Evolutionary conservation across 1,139 yeast genomes (phyloP).

Genomic region (Saccharomyces hybrid): DNA sequence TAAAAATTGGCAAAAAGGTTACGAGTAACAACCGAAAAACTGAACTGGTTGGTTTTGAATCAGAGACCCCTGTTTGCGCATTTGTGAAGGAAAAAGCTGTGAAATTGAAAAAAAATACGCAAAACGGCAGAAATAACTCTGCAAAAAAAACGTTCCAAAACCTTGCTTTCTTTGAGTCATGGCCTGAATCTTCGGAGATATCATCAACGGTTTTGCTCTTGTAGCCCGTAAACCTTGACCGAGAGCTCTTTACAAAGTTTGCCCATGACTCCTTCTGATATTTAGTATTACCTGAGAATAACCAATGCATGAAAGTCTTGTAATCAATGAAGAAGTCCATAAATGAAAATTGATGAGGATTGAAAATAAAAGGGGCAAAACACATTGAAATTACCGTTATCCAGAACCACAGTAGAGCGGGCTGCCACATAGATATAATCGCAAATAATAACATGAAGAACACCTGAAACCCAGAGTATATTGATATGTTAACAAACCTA

Average conservation of each 20-base stretch:
- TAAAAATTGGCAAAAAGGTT: slow-evolving; percentile 45
- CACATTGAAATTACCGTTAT: slow-evolving; percentile 64
- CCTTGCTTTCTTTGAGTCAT: slow-evolving; percentile 38
- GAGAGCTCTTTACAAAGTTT: slow-evolving; percentile 41
- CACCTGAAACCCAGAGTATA: slow-evolving; percentile 57
- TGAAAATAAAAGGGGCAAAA: slow-evolving; percentile 72
- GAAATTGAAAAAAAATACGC: slow-evolving; percentile 39
- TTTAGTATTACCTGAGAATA: slow-evolving; percentile 53
- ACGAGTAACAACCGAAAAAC: slow-evolving; percentile 46
- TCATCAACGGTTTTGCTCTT: slow-evolving; percentile 39
- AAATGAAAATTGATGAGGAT: slow-evolving; percentile 77
- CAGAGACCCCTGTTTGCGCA: slow-evolving; percentile 56
- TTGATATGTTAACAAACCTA: slow-evolving; percentile 54
- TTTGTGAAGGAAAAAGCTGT: slow-evolving; percentile 63
- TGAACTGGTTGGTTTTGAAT: slow-evolving; percentile 45
- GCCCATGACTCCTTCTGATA: slow-evolving; percentile 56
- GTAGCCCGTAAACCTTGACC: slow-evolving; percentile 63
- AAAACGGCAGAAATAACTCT: slow-evolving; percentile 45
- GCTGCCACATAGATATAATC: slow-evolving; percentile 64
- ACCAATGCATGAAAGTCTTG: slow-evolving; percentile 57
- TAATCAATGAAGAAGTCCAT: slow-evolving; percentile 69
- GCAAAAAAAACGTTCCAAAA: slow-evolving; percentile 45
- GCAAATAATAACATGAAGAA: slow-evolving; percentile 56
- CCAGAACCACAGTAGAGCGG: slow-evolving; percentile 78
- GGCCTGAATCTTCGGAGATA: slow-evolving; percentile 28